These are phyloP conservation scores for Zymoseptoria pseudotritici DNA, from an alignment of 2,329 filamentous ascomycete species.

Conservation along the genomic window DNA sequence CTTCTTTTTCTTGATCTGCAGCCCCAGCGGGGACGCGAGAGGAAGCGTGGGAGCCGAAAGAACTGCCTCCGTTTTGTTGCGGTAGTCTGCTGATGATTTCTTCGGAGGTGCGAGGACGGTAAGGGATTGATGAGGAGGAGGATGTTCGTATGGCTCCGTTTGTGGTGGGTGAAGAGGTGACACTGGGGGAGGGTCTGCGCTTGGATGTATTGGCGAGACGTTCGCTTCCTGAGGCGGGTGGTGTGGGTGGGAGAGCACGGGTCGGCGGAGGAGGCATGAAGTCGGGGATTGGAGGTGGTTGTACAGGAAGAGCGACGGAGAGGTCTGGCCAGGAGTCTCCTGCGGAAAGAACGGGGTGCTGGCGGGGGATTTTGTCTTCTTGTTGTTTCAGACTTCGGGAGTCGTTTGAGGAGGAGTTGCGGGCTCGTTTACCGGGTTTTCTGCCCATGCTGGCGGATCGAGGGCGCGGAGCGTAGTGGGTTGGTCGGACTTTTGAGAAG, in stretches of 20 bases:
- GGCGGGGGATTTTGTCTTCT: slow-evolving; percentile 18
- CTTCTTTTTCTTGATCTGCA: slow-evolving; percentile 6
- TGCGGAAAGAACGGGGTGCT: slow-evolving; percentile 13
- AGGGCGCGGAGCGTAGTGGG: slow-evolving; percentile 25
- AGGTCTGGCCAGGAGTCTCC: not conserved
- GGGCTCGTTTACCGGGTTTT: slow-evolving; percentile 10
- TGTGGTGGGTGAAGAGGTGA: not conserved
- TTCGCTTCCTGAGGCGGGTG: slow-evolving; percentile 26
- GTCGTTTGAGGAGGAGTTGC: not conserved
- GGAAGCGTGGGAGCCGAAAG: not conserved
- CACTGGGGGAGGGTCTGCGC: not conserved
- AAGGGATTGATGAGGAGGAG: not conserved
- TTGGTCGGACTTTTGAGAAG: slow-evolving; percentile 19
- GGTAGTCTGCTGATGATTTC: slow-evolving; percentile 1
- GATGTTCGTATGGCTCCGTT: not conserved
- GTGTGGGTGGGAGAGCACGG: slow-evolving; percentile 28
- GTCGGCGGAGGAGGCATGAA: slow-evolving; percentile 27
- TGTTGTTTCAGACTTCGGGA: not conserved
- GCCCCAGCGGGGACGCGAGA: not conserved
- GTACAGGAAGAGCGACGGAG: not conserved
- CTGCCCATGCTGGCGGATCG: slow-evolving; percentile 26
- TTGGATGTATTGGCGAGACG: not conserved
- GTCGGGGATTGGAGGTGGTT: not conserved
- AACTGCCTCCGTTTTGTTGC: slow-evolving; percentile 7
- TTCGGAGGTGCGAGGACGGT: not conserved